Conservation (phyloP, 2,329 filamentous ascomycete species). For the Aspergillus japonicus region DNA sequence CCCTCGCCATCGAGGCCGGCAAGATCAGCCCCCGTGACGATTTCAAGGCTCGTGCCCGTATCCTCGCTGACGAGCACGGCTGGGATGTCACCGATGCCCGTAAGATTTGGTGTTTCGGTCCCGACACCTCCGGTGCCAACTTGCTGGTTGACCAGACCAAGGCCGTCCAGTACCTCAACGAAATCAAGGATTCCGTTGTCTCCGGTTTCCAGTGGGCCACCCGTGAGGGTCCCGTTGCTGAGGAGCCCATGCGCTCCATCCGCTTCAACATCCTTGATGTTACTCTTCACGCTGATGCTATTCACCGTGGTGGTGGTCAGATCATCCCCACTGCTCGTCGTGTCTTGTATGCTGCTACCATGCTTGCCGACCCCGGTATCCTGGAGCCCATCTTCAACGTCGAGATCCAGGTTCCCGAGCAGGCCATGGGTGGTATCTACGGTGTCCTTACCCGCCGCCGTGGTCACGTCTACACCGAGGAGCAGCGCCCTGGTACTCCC, state of each 20-base stretch:
- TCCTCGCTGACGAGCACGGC: constrained; percentile 93
- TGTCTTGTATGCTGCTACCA: constrained; percentile 89
- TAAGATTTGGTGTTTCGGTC: constrained; percentile 99
- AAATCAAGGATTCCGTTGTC: constrained; percentile 99
- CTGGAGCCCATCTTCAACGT: constrained; percentile 98
- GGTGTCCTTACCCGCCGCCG: constrained; percentile 95
- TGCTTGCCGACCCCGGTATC: constrained; percentile 87
- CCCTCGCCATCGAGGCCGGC: constrained; percentile 84
- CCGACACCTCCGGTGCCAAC: constrained; percentile 96
- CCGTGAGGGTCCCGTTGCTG: constrained; percentile 93
- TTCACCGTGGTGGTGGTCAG: constrained; percentile 99
- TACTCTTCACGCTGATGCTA: constrained; percentile 98
- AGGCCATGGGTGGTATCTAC: constrained; percentile 99
- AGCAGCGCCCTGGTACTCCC: constrained; percentile 97
- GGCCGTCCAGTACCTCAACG: constrained; percentile 99
- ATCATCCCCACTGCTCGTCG: constrained; percentile 97
- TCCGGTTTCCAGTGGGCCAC: constrained; percentile 99
- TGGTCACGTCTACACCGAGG: constrained; percentile 98
- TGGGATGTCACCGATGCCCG: constrained; percentile 99
- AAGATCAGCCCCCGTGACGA: constrained; percentile 95
- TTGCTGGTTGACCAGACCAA: constrained; percentile 99
- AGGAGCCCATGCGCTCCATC: constrained; percentile 96
- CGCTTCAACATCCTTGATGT: constrained; percentile 99
- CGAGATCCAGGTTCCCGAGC: constrained; percentile 98
- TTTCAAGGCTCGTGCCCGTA: constrained; percentile 96